These are phyloP conservation scores for Ceratocystiopsis sp. DNA, from an alignment of 2,329 filamentous ascomycete genomes.

Conservation along the genomic window DNA sequence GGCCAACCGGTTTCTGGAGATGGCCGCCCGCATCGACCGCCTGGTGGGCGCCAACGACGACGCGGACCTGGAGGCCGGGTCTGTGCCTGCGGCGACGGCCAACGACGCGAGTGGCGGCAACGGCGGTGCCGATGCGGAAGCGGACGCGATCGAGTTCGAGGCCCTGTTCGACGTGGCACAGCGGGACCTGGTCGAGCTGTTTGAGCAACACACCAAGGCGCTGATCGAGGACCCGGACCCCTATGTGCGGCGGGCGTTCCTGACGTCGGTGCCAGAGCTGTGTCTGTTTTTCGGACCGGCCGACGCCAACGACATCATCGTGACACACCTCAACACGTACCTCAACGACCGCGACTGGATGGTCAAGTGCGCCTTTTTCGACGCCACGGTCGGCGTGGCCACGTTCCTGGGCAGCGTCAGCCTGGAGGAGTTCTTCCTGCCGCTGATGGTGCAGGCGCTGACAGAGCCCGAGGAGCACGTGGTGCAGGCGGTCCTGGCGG, in stretches of 20 bases:
- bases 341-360: slow-evolving; percentile 94
- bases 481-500: slow-evolving; percentile 75
- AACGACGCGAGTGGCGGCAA: slow-evolving; percentile 10
- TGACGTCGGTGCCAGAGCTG: slow-evolving; percentile 78
- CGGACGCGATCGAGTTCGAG: slow-evolving; percentile 32
- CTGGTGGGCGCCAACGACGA: slow-evolving; percentile 3
- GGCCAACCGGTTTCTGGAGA: slow-evolving; percentile 66
- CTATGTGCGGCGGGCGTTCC: slow-evolving; percentile 74
- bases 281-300: slow-evolving; percentile 89
- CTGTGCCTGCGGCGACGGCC: slow-evolving; percentile 18
- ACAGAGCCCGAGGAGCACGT: slow-evolving; percentile 90
- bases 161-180: slow-evolving; percentile 80
- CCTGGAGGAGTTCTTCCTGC: slow-evolving; percentile 87
- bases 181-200: slow-evolving; percentile 62
- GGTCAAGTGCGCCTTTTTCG: slow-evolving; percentile 90
- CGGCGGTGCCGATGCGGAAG: neutral
- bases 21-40: slow-evolving; percentile 23
- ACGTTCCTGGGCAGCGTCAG: slow-evolving; percentile 78
- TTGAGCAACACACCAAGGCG: slow-evolving; percentile 77
- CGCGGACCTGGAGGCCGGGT: neutral
- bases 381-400: slow-evolving; percentile 83
- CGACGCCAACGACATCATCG: slow-evolving; percentile 88
- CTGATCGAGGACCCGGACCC: slow-evolving; percentile 76
- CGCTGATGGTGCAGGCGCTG: slow-evolving; percentile 87
- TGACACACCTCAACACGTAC: slow-evolving; percentile 94